Evolutionary conservation across 495 filamentous ascomycete species (phyloP).

Genomic region (Aspergillus haitiensis): DNA sequence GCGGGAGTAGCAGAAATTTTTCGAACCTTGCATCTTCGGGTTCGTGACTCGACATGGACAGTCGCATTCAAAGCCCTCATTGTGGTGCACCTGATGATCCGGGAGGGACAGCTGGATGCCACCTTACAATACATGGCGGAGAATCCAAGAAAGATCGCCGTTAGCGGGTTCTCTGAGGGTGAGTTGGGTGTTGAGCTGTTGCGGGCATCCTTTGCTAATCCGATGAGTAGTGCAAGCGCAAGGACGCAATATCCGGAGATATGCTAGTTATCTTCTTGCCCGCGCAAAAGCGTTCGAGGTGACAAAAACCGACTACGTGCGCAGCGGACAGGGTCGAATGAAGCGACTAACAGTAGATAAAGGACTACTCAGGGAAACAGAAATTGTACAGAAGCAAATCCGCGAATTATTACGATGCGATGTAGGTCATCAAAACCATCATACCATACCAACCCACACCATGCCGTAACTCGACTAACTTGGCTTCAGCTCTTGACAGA

Average conservation of each 20-base stretch:
- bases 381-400: constrained; percentile 87
- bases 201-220: constrained; percentile 9
- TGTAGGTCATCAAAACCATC: constrained; percentile 49
- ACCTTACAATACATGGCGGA: constrained; percentile 83
- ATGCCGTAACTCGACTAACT: constrained; percentile 26
- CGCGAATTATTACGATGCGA: constrained; percentile 84
- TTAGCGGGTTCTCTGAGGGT: constrained; percentile 93
- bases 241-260: constrained; percentile 90
- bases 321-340: constrained; percentile 75
- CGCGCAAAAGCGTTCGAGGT: constrained; percentile 79
- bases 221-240: constrained; percentile 74
- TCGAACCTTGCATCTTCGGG: constrained; percentile 78
- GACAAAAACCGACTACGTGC: constrained; percentile 86
- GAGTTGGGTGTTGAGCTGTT: constrained; percentile 32
- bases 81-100: constrained; percentile 94
- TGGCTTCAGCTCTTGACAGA: constrained; percentile 72
- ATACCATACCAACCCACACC: not conserved
- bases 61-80: constrained; percentile 95
- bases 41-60: constrained; percentile 97
- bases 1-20: constrained; percentile 96
- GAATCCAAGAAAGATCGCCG: constrained; percentile 78
- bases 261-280: constrained; percentile 81
- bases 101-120: constrained; percentile 87
- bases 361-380: constrained; percentile 88
- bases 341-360: constrained; percentile 90